Evolutionary conservation across 495 filamentous ascomycete species (phyloP), one percentile per base, ranked within the genome.

Genomic region (Wilcoxina mikolae): DNA sequence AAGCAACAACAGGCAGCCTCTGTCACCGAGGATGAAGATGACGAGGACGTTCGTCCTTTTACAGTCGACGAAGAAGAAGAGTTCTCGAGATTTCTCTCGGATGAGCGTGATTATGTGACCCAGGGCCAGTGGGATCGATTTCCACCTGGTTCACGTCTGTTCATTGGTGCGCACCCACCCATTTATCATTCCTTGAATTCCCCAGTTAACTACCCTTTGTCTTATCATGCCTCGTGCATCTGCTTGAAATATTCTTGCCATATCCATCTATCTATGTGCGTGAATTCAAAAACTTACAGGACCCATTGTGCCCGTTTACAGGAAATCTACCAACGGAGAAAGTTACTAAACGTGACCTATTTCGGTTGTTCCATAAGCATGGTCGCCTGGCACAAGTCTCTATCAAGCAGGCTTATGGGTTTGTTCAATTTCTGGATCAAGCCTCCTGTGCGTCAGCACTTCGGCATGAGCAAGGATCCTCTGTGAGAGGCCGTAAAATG

Each of bases 111-210:
- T 28, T 88, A 89, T 65, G 85, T 94, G 27, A 79, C 76, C 7
- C 88, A 95, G 59, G 91, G 87, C 49, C 80, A 87, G 56, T 96
- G 90, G 91, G 87, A 96, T 65, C 79, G 81, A 53, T 96, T 96
- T 61, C 90, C 90, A 0, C 71, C 80, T 17, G 83, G 82, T 0
- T 94, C 87, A 1, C 74, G 91, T 57, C 70, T 98, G 4, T 95
- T 96, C 68, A 85, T 96, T 63, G 91, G 91, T 91, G 71, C 71
- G 85, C 75, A 54, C 51, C 39, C 41, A 39, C 17, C 25, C 52
- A 65, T 62, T 46, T 55, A 58, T 41, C 62, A 44, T 15, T 46
- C 45, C 56, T 43, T 61, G 57, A 58, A 58, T 43, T 4, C 17
- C 39, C 45, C 28, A 58, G 26, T 51, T 45, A 42, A 38, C 27